phyloP scores from a whole-genome alignment of 2,329 filamentous ascomycete genomes.

The Aspergillus texensis region DNA sequence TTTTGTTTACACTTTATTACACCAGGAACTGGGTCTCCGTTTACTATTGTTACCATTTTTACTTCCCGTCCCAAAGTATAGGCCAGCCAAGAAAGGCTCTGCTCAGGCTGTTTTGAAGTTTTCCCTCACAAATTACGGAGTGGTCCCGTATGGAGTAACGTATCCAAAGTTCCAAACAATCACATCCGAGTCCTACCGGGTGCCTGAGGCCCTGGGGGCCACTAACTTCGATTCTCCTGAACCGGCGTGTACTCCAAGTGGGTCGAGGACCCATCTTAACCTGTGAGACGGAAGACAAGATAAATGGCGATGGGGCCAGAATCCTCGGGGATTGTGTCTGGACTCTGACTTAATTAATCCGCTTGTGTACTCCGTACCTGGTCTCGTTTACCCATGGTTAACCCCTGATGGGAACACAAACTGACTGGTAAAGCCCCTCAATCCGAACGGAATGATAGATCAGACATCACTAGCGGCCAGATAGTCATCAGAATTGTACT shows the following conservation, averaged over 20 bases:
- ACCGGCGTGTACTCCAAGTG: slow-evolving; percentile 5
- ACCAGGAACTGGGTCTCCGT: neutral
- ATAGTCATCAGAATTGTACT: neutral
- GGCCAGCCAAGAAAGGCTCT: neutral
- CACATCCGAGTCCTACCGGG: neutral
- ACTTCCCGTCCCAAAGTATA: slow-evolving; percentile 1
- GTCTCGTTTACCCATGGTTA: neutral
- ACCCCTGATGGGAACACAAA: neutral
- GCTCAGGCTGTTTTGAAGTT: neutral
- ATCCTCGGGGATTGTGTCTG: neutral
- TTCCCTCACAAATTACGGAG: neutral
- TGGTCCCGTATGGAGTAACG: neutral
- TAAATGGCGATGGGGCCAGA: slow-evolving; percentile 1
- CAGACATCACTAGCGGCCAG: neutral
- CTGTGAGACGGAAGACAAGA: neutral
- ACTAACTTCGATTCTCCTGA: slow-evolving; percentile 9
- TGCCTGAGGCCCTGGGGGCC: neutral
- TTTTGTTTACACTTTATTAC: slow-evolving; percentile 1
- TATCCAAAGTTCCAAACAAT: neutral
- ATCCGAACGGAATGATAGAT: neutral
- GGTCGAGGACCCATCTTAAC: slow-evolving; percentile 3
- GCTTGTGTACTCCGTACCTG: neutral
- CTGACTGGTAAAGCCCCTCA: neutral
- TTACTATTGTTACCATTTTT: slow-evolving; percentile 1
- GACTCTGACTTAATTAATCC: neutral